Conservation (phyloP, 2,329 filamentous ascomycete genomes). For the Lanzia echinophila region DNA sequence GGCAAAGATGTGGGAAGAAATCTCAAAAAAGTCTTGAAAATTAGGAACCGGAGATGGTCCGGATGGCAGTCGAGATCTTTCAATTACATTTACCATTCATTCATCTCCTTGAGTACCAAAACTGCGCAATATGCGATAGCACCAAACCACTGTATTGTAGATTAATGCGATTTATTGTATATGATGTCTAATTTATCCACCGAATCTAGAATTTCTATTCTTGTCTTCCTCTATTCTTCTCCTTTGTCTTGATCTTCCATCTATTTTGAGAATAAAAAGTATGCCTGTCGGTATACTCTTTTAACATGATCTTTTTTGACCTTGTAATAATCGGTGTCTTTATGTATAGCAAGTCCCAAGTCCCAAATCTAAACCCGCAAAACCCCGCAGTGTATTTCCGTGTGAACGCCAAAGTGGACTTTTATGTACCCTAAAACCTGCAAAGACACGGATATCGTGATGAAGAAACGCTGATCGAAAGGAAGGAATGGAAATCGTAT, state of each 20-base stretch:
- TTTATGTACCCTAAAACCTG: slow-evolving; percentile 6
- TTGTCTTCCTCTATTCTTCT: background rate
- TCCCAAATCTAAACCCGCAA: background rate
- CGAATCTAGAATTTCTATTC: no score
- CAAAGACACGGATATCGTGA: background rate
- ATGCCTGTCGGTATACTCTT: background rate
- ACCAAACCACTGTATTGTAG: background rate
- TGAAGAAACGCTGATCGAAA: slow-evolving; percentile 1
- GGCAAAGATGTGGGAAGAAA: slow-evolving; percentile 16
- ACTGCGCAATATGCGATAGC: background rate
- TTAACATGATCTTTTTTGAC: background rate
- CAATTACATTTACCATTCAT: no score
- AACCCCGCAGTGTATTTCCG: background rate
- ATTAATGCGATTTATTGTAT: background rate
- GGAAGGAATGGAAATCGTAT: background rate
- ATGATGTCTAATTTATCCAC: background rate
- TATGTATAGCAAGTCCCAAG: background rate
- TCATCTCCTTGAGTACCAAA: background rate
- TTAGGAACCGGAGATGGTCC: no score
- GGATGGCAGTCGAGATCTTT: no score
- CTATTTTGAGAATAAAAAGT: background rate
- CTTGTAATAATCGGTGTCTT: background rate
- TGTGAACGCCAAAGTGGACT: slow-evolving; percentile 10
- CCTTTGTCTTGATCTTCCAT: background rate
- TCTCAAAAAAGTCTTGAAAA: background rate